phyloP scores from a whole-genome alignment of 2,329 filamentous ascomycete species.

The Fusarium floridanum region DNA sequence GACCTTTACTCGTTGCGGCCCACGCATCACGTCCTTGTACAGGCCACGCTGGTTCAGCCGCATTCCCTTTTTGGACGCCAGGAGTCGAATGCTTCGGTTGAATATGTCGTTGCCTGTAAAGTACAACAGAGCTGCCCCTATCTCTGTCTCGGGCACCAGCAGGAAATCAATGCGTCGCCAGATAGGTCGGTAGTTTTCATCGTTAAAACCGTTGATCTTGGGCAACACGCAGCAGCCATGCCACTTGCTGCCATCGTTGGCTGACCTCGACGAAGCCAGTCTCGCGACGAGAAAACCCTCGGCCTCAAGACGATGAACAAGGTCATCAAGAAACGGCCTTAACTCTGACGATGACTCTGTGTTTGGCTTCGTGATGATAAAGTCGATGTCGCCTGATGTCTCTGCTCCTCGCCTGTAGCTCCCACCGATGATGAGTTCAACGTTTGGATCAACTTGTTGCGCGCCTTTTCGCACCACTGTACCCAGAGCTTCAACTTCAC shows the following conservation, averaged over 20 bases:
- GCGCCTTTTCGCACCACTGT: conserved; percentile 72
- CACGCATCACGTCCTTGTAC: conserved; percentile 77
- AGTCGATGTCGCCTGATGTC: conserved; percentile 85
- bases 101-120: conserved; percentile 97
- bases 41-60: conserved; percentile 86
- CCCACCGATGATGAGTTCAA: conserved; percentile 82
- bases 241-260: conserved; percentile 81
- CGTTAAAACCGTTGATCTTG: conserved; percentile 49
- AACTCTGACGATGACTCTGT: conserved; percentile 69
- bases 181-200: conserved; percentile 54
- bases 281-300: conserved; percentile 76
- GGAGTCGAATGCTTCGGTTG: conserved; percentile 84
- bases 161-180: conserved; percentile 91
- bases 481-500: conserved; percentile 79
- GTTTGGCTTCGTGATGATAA: conserved; percentile 80
- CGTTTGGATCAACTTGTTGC: conserved; percentile 68
- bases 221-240: conserved; percentile 86
- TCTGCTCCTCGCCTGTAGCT: conserved; percentile 86
- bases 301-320: conserved; percentile 73
- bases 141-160: conserved; percentile 81
- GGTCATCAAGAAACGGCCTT: conserved; percentile 69
- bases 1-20: conserved; percentile 68
- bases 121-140: conserved; percentile 90
- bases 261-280: conserved; percentile 68
- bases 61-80: conserved; percentile 87